A percentile compares a stretch with the other conserved stretches of the same genome.
phyloP scores from a whole-genome alignment of 495 filamentous ascomycete genomes.

The Neurospora sp. region DNA sequence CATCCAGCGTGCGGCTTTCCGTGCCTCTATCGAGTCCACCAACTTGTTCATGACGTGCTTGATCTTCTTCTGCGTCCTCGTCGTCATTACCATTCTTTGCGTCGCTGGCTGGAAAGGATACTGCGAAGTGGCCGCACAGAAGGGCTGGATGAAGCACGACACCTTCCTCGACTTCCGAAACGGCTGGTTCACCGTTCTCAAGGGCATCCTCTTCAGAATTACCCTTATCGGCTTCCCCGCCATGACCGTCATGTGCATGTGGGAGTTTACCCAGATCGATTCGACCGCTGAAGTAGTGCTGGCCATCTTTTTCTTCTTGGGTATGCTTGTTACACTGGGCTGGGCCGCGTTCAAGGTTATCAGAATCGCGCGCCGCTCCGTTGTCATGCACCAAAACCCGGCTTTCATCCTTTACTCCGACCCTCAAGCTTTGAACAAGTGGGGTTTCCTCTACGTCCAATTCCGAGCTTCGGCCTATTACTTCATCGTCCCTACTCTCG shows the following conservation, averaged over 20 bases:
- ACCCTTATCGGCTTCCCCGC: slow-evolving; percentile 92
- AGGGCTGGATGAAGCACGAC: slow-evolving; percentile 72
- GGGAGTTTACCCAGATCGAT: slow-evolving; percentile 84
- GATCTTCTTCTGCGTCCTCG: slow-evolving; percentile 73
- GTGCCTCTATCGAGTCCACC: slow-evolving; percentile 72
- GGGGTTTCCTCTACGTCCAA: slow-evolving; percentile 97
- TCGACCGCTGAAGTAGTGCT: slow-evolving; percentile 81
- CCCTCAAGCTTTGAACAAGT: slow-evolving; percentile 87
- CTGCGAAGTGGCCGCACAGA: slow-evolving; percentile 62
- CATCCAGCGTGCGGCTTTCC: slow-evolving; percentile 86
- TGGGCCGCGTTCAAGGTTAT: slow-evolving; percentile 92
- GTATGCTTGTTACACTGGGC: slow-evolving; percentile 68
- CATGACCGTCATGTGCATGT: slow-evolving; percentile 86
- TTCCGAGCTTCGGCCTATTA: slow-evolving; percentile 96
- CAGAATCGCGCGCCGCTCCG: slow-evolving; percentile 76
- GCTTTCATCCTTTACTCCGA: slow-evolving; percentile 98
- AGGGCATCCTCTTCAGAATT: slow-evolving; percentile 84
- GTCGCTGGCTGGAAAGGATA: slow-evolving; percentile 75
- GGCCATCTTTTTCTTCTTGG: slow-evolving; percentile 81
- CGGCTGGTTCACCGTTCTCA: slow-evolving; percentile 51
- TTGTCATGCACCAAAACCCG: slow-evolving; percentile 91
- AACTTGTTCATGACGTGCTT: slow-evolving; percentile 94
- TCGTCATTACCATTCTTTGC: slow-evolving; percentile 56
- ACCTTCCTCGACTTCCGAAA: slow-evolving; percentile 94
- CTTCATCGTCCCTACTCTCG: slow-evolving; percentile 78